Evolutionary conservation across 768 basidiomycete species (phyloP).

Genomic region (Boletus bicolor): DNA sequence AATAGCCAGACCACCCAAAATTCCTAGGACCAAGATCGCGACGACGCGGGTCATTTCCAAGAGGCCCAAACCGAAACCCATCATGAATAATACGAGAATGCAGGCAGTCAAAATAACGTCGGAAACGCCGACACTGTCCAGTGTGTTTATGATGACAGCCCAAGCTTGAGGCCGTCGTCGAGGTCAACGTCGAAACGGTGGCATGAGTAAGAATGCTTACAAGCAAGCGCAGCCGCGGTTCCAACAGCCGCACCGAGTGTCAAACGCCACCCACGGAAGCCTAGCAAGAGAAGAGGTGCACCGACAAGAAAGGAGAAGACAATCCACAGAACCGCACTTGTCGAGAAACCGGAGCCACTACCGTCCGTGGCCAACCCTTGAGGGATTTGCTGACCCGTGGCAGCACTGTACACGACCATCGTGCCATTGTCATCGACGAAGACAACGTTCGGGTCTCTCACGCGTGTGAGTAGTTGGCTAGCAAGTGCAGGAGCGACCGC

Average conservation of each 20-base stretch:
- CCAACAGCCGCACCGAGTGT: conserved; percentile 57
- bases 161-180: conserved; percentile 42
- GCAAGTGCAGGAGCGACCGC: conserved; percentile 4
- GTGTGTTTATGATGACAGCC: conserved; percentile 59
- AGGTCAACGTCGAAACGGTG: neutral
- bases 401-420: conserved; percentile 43
- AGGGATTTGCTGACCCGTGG: conserved; percentile 40
- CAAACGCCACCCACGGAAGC: conserved; percentile 54
- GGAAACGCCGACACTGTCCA: conserved; percentile 44
- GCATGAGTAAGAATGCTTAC: conserved; percentile 30
- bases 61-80: conserved; percentile 53
- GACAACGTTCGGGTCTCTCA: conserved; percentile 31
- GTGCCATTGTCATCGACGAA: conserved; percentile 33
- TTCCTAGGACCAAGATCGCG: conserved; percentile 45
- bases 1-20: conserved; percentile 55
- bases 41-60: conserved; percentile 48
- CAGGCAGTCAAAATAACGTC: conserved; percentile 52
- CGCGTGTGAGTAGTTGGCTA: conserved; percentile 19
- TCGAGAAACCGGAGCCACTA: conserved; percentile 46
- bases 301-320: conserved; percentile 51
- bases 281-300: conserved; percentile 50
- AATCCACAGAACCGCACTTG: conserved; percentile 57
- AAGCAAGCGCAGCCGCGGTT: conserved; percentile 43
- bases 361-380: conserved; percentile 62
- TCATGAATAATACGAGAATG: conserved; percentile 45